These are phyloP conservation scores for Simplicillium sp. DNA, from an alignment of 2,329 filamentous ascomycete species.

Conservation along the genomic window DNA sequence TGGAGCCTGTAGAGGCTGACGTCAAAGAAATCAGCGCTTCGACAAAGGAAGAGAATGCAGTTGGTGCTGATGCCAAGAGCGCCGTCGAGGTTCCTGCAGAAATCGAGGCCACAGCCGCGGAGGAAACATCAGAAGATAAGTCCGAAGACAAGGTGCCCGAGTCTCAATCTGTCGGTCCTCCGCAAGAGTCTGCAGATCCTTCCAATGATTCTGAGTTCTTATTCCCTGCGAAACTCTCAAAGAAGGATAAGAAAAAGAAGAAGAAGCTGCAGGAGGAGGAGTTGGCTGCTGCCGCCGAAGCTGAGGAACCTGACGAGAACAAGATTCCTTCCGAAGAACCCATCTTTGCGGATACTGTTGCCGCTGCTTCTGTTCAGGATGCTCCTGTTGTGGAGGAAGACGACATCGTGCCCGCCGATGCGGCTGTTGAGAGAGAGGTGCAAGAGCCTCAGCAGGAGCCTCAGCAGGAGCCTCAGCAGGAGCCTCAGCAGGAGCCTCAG, in stretches of 20 bases:
- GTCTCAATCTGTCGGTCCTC: too few species aligned
- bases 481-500: too few species aligned
- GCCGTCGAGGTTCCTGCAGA: neutral
- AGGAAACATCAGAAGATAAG: too few species aligned
- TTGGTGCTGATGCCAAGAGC: slow-evolving; percentile 4
- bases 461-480: too few species aligned
- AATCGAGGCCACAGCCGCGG: neutral
- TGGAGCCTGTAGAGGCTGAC: too few species aligned
- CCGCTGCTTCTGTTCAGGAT: slow-evolving; percentile 1
- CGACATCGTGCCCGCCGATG: neutral
- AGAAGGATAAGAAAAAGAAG: slow-evolving; percentile 24
- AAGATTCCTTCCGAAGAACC: slow-evolving; percentile 9
- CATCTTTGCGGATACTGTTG: slow-evolving; percentile 5
- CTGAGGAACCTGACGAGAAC: slow-evolving; percentile 9
- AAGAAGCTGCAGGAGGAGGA: slow-evolving; percentile 19
- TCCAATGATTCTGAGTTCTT: slow-evolving; percentile 3
- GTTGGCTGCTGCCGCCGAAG: neutral
- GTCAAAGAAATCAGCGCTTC: too few species aligned
- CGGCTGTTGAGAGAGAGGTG: neutral
- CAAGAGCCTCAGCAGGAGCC: neutral
- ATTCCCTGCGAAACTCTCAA: slow-evolving; percentile 17
- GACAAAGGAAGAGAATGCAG: slow-evolving; percentile 1
- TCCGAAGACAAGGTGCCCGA: too few species aligned
- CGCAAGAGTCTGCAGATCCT: neutral
- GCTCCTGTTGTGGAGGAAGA: slow-evolving; percentile 2